Conservation (phyloP, 352 stramenopile species). For the Pythium scleroteichum region DNA sequence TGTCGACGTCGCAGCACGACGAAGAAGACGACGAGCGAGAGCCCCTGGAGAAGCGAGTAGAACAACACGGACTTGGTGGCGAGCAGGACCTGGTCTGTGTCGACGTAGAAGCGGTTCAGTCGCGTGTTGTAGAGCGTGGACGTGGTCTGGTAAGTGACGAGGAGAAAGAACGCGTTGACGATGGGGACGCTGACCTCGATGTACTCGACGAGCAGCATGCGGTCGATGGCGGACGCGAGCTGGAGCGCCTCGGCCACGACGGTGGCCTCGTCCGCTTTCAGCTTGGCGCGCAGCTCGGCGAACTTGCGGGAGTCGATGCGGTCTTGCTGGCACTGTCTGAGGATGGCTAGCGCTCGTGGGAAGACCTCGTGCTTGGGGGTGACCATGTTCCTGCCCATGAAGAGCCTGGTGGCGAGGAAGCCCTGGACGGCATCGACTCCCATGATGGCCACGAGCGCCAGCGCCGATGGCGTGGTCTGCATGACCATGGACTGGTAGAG, state of each 20-base stretch:
- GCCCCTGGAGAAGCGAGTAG: slow-evolving; percentile 19
- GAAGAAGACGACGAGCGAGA: slow-evolving; percentile 20
- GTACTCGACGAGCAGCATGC: slow-evolving; percentile 25
- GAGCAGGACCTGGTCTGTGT: slow-evolving; percentile 1
- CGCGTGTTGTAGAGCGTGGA: slow-evolving; percentile 26
- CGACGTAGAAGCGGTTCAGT: slow-evolving; percentile 21
- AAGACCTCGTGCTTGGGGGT: slow-evolving; percentile 11
- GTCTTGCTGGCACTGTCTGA: slow-evolving; percentile 2
- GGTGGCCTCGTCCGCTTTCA: not conserved
- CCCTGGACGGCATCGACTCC: slow-evolving; percentile 22
- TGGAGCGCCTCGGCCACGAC: slow-evolving; percentile 14
- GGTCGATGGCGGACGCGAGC: slow-evolving; percentile 7
- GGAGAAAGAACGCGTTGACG: slow-evolving; percentile 14
- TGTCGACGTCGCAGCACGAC: slow-evolving; percentile 18
- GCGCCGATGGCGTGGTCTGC: slow-evolving; percentile 12
- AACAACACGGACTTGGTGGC: slow-evolving; percentile 18
- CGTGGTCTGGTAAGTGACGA: slow-evolving; percentile 9
- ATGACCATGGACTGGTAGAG: slow-evolving; percentile 30
- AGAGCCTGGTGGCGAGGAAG: slow-evolving; percentile 13
- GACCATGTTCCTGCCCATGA: slow-evolving; percentile 13
- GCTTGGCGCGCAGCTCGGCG: not conserved
- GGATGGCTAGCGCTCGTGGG: not conserved
- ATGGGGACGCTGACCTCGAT: slow-evolving; percentile 24
- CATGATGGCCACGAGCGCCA: slow-evolving; percentile 22
- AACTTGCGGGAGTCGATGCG: not conserved